Evolutionary conservation across 495 filamentous ascomycete genomes (phyloP).

Genomic region (Aspergillus bridgeri): DNA sequence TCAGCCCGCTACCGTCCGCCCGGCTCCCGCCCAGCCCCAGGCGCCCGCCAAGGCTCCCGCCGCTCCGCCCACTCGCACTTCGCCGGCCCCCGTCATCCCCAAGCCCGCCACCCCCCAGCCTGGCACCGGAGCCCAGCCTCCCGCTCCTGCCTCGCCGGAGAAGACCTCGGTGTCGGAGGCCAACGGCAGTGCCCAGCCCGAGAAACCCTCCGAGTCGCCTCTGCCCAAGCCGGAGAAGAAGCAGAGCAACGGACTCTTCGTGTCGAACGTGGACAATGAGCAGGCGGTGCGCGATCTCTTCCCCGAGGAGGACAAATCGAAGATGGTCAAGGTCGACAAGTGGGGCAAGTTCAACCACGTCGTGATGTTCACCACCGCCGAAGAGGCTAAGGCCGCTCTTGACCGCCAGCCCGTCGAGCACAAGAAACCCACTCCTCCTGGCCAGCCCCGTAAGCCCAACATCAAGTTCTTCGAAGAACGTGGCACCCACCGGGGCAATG

Average conservation of each 20-base stretch:
- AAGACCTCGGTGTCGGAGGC: conserved; percentile 29
- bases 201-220: conserved; percentile 39
- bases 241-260: conserved; percentile 74
- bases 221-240: conserved; percentile 45
- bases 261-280: conserved; percentile 72
- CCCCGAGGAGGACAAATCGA: conserved; percentile 71
- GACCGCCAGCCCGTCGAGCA: conserved; percentile 67
- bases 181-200: conserved; percentile 35
- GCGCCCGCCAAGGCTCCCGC: conserved; percentile 33
- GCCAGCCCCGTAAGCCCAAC: conserved; percentile 65
- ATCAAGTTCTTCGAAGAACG: conserved; percentile 77
- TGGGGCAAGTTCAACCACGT: conserved; percentile 72
- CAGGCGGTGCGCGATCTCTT: conserved; percentile 78
- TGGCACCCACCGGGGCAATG: conserved; percentile 52
- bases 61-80: conserved; percentile 35
- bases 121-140: conserved; percentile 32
- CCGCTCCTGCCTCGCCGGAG: conserved; percentile 31
- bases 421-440: conserved; percentile 61
- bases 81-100: conserved; percentile 49
- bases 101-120: conserved; percentile 57
- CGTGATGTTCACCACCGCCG: conserved; percentile 70
- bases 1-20: conserved; percentile 26
- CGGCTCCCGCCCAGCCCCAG: conserved; percentile 34
- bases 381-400: conserved; percentile 75
- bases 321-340: conserved; percentile 75